These are phyloP conservation scores for Leishmania guyanensis DNA, from an alignment of 208 protist species.

Conservation along the genomic window DNA sequence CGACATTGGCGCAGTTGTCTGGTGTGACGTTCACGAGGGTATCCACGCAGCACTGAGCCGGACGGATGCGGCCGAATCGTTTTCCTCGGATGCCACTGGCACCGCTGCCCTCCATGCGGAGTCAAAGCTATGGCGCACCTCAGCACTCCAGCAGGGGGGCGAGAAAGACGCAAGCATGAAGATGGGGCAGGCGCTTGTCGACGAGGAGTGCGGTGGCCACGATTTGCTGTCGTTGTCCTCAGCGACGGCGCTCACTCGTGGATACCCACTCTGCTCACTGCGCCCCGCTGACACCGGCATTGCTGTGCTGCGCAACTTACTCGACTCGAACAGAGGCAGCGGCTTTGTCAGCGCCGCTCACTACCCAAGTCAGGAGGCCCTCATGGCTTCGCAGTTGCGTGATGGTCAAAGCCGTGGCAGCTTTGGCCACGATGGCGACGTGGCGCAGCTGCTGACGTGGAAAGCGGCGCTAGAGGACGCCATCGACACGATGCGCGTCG, in stretches of 20 bases:
- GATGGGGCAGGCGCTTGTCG: background rate
- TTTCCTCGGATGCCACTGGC: background rate
- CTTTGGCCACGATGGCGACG: slow-evolving; percentile 57
- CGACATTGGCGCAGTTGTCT: slow-evolving; percentile 15
- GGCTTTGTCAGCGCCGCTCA: background rate
- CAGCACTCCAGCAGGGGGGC: slow-evolving; percentile 6
- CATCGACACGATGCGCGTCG: slow-evolving; percentile 62
- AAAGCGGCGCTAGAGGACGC: slow-evolving; percentile 43
- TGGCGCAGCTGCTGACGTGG: slow-evolving; percentile 43
- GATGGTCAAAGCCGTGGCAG: slow-evolving; percentile 42
- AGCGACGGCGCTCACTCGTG: background rate
- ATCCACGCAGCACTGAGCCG: background rate
- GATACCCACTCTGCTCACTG: slow-evolving; percentile 24
- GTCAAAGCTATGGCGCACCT: slow-evolving; percentile 2
- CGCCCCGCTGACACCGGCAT: slow-evolving; percentile 27
- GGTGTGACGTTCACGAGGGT: slow-evolving; percentile 2
- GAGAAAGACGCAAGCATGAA: background rate
- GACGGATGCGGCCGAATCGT: background rate
- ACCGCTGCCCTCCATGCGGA: background rate
- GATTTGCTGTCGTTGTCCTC: background rate
- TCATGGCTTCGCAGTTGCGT: slow-evolving; percentile 26
- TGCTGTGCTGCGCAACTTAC: slow-evolving; percentile 5
- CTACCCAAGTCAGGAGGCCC: slow-evolving; percentile 7
- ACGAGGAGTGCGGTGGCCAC: background rate
- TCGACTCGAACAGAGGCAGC: background rate